A percentile compares a stretch with the other conserved stretches of the same genome.
Conservation (phyloP, 352 stramenopile genomes). For the Pythium vanterpoolii region DNA sequence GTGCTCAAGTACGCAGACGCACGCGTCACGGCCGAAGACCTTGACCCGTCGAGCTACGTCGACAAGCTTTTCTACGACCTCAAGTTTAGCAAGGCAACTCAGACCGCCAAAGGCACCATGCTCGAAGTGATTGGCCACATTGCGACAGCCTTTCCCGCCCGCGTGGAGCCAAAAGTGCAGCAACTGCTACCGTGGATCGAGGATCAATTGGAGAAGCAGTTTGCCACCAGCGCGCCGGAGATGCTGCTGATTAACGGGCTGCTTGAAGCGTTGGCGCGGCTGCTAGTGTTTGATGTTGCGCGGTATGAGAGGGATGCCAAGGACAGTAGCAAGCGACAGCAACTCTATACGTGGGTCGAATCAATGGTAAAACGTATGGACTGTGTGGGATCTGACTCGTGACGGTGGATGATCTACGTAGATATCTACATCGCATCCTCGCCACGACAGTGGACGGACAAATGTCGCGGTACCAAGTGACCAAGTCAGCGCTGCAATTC, state of each 20-base stretch:
- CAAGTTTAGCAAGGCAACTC: constrained; percentile 65
- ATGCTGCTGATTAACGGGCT: constrained; percentile 76
- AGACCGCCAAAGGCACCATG: constrained; percentile 70
- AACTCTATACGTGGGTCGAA: constrained; percentile 60
- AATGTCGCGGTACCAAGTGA: constrained; percentile 64
- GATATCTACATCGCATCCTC: constrained; percentile 58
- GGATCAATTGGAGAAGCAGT: constrained; percentile 71
- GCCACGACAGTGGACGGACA: constrained; percentile 58
- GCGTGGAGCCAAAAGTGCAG: constrained; percentile 28
- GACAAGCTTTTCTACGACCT: constrained; percentile 78
- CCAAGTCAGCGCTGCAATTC: constrained; percentile 55
- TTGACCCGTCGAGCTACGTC: constrained; percentile 48
- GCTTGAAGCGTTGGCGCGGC: constrained; percentile 49
- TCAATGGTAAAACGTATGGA: background rate
- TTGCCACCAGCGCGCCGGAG: constrained; percentile 54
- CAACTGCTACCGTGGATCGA: constrained; percentile 67
- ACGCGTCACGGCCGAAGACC: constrained; percentile 37
- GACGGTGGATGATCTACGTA: too few species aligned
- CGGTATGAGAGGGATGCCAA: constrained; percentile 36
- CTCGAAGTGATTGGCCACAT: constrained; percentile 61
- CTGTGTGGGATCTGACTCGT: background rate
- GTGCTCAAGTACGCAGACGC: constrained; percentile 43
- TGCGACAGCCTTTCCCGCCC: constrained; percentile 40
- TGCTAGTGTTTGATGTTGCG: constrained; percentile 50
- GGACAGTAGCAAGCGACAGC: constrained; percentile 35